phyloP scores from a whole-genome alignment of 208 protist species.

The Herpetomonas tarakana region DNA sequence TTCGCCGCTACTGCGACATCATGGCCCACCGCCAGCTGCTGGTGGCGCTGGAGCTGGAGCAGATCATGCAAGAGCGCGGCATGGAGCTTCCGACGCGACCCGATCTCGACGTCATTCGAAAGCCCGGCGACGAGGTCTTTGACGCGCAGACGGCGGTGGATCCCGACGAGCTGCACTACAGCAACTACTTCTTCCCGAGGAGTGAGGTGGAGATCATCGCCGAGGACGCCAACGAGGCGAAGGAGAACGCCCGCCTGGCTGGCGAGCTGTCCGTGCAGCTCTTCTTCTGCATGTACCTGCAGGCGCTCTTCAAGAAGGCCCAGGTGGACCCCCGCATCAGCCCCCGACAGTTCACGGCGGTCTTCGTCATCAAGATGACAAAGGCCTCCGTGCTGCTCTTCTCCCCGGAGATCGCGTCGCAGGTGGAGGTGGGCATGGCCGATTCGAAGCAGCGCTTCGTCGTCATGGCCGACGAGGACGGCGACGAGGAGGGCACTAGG shows the following conservation, averaged over 20 bases:
- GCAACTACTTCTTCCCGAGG: constrained; percentile 38
- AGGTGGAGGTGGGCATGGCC: constrained; percentile 45
- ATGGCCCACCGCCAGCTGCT: constrained; percentile 89
- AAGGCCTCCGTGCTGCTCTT: constrained; percentile 27
- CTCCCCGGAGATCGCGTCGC: constrained; percentile 36
- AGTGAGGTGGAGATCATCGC: constrained; percentile 59
- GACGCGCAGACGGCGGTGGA: constrained; percentile 31
- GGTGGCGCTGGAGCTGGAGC: constrained; percentile 78
- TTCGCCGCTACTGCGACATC: constrained; percentile 92
- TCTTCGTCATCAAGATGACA: constrained; percentile 21
- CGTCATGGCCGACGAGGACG: constrained; percentile 6
- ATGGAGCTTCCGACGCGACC: constrained; percentile 16
- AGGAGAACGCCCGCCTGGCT: constrained; percentile 43
- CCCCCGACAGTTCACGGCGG: constrained; percentile 15
- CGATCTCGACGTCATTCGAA: constrained; percentile 10
- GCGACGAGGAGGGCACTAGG: neutral
- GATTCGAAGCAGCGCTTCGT: constrained; percentile 46
- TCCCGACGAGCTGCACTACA: constrained; percentile 26
- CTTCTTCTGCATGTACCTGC: constrained; percentile 81
- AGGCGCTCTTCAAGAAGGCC: constrained; percentile 30
- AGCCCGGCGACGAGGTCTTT: constrained; percentile 18
- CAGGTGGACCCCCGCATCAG: constrained; percentile 17
- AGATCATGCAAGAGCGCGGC: constrained; percentile 26
- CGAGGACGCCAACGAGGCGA: constrained; percentile 46
- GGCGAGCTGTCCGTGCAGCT: constrained; percentile 56